Base-by-base conservation (phyloP, 305 asterid species). In the Withania somnifera region DNA sequence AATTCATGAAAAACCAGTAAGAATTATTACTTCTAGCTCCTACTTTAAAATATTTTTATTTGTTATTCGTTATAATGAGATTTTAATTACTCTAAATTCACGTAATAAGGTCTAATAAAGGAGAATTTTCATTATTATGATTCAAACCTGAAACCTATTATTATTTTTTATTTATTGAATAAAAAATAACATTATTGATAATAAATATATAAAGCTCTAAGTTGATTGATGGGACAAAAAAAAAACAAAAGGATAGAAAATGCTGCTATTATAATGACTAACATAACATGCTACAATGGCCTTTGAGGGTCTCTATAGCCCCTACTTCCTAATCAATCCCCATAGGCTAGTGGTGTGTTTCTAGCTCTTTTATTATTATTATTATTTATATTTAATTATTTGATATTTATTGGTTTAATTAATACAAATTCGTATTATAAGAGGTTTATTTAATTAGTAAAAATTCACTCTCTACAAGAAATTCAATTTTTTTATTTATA, bases 1-100 rank as follows among this genome's bases (percentile, higher is more conserved):
- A 34, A 90, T 92, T 84, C 97, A 92, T 85, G 85, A 87, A 61
- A 92, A 92, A 87, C 94, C 97, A 68, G 94, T 90, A 83, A 84
- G 89, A 53, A 28, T 42, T 80, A n/a, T 5, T 20, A 20, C 2
- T 28, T 9, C 79, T n/a, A n/a, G n/a, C n/a, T 40, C n/a, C 57
- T 45, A 40, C 34, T 51, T 71, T 1, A 34, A 34, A 34, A 34
- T 34, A 34, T 5, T 34, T 34, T 34, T 30, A 0, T 3, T 30
- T 30, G 2, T 14, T 63, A 30, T 1, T 8, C 0, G 40, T 6
- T 34, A 15, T 32, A 0, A 60, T 63, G 11, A 0, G 10, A 1
- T 14, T 5, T 28, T 1, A n/a, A 61, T 1, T 2, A 28, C 1
- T 60, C 2, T 11, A 3, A 2, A 60, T 5, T 63, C 42, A 28